Evolutionary conservation across 306 rosid species (phyloP).

Genomic region (Begonia masoniana): DNA sequence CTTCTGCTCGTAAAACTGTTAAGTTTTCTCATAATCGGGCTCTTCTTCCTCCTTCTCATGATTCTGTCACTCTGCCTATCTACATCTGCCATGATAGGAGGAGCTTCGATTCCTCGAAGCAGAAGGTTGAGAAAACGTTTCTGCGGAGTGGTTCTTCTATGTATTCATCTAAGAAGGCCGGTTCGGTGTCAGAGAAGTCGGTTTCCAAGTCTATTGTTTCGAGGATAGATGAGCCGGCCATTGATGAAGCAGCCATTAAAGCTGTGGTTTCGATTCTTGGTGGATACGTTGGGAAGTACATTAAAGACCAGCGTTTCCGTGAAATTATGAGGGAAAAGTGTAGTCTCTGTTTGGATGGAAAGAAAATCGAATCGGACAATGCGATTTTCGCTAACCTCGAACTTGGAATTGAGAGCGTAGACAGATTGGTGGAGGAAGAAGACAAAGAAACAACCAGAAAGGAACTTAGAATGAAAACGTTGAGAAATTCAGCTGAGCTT

Average conservation of each 20-base stretch:
- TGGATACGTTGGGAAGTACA: conserved; percentile 49
- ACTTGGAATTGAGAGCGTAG: conserved; percentile 33
- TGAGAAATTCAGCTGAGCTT: conserved; percentile 32
- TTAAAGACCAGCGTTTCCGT: conserved; percentile 38
- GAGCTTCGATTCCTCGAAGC: conserved; percentile 15
- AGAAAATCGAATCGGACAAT: conserved; percentile 16
- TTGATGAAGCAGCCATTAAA: conserved; percentile 48
- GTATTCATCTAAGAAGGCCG: conserved; percentile 24
- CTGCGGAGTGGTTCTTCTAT: conserved; percentile 20
- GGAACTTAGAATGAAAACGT: conserved; percentile 24
- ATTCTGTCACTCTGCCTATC: conserved; percentile 16
- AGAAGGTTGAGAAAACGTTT: conserved; percentile 7
- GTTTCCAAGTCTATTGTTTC: conserved; percentile 24
- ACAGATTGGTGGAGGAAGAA: conserved; percentile 34
- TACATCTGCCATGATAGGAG: conserved; percentile 33
- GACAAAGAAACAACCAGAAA: conserved; percentile 17
- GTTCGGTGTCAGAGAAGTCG: conserved; percentile 26
- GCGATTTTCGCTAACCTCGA: conserved; percentile 30
- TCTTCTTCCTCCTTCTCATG: conserved; percentile 9
- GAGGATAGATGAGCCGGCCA: conserved; percentile 24
- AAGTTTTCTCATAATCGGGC: conserved; percentile 7
- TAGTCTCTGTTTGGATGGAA: conserved; percentile 30
- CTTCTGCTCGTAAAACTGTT: conserved; percentile 8
- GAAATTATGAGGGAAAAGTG: conserved; percentile 36
- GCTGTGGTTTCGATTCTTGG: conserved; percentile 57